Evolutionary conservation across 1,139 yeast genomes (phyloP).

Genomic region (Blastobotrys illinoisensis): DNA sequence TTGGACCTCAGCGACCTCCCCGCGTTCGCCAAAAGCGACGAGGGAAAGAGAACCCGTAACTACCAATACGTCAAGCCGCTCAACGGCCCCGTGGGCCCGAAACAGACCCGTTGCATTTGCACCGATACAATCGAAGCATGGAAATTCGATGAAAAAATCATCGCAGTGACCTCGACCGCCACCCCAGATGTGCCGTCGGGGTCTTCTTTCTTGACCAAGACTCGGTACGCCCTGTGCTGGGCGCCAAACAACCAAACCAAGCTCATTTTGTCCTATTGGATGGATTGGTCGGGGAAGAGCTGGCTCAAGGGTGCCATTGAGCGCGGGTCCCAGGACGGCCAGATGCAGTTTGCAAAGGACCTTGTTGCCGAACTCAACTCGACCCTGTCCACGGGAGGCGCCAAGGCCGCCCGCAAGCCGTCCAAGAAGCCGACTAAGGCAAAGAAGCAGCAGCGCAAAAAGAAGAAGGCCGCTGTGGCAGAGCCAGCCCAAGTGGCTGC

Average conservation of each 20-base stretch:
- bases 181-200: slow-evolving; percentile 98
- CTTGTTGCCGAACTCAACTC: slow-evolving; percentile 55
- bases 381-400: slow-evolving; percentile 33
- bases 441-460: slow-evolving; percentile 14
- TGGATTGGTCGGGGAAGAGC: slow-evolving; percentile 90
- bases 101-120: slow-evolving; percentile 79
- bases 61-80: slow-evolving; percentile 78
- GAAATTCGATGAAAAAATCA: slow-evolving; percentile 52
- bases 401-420: slow-evolving; percentile 29
- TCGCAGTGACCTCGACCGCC: slow-evolving; percentile 60
- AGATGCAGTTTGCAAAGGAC: slow-evolving; percentile 59
- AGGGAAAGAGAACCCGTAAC: slow-evolving; percentile 44
- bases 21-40: slow-evolving; percentile 36
- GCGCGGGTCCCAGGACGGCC: slow-evolving; percentile 89
- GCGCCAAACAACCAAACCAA: slow-evolving; percentile 63
- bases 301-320: slow-evolving; percentile 92
- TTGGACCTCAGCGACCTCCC: slow-evolving; percentile 58
- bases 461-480: background rate
- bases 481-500: background rate
- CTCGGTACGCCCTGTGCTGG: slow-evolving; percentile 68
- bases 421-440: slow-evolving; percentile 13
- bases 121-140: slow-evolving; percentile 64
- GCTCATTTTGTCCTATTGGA: slow-evolving; percentile 56
- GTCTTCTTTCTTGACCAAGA: slow-evolving; percentile 65
- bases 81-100: slow-evolving; percentile 84